These are phyloP conservation scores for Parascedosporium putredinis DNA, from an alignment of 2,329 filamentous ascomycete genomes.

Conservation along the genomic window DNA sequence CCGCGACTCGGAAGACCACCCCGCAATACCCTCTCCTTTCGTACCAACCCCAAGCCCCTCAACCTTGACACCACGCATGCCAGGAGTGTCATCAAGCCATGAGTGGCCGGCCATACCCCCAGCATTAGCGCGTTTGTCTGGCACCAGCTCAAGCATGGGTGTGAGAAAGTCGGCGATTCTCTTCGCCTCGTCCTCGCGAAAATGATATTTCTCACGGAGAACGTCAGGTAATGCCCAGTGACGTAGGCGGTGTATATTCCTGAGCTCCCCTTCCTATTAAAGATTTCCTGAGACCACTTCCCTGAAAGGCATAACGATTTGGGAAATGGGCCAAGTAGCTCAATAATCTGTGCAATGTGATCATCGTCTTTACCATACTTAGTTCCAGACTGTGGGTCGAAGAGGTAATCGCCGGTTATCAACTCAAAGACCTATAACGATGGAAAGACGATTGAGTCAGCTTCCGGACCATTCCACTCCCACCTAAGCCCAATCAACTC, in stretches of 20 bases:
- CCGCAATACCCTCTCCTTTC: slow-evolving; percentile 84
- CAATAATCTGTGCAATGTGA: slow-evolving; percentile 97
- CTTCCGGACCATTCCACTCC: too few relatives aligned
- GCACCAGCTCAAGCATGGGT: slow-evolving; percentile 84
- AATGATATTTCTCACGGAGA: slow-evolving; percentile 93
- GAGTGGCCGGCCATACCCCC: slow-evolving; percentile 84
- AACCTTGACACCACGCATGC: slow-evolving; percentile 74
- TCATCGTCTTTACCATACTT: slow-evolving; percentile 99
- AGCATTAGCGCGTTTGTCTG: slow-evolving; percentile 84
- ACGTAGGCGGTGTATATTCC: slow-evolving; percentile 91
- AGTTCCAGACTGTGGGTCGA: slow-evolving; percentile 94
- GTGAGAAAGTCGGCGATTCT: slow-evolving; percentile 71
- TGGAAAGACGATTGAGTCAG: neutral
- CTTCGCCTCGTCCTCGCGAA: slow-evolving; percentile 69
- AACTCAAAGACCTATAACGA: slow-evolving; percentile 70
- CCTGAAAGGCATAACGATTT: slow-evolving; percentile 84
- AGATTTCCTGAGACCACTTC: slow-evolving; percentile 98
- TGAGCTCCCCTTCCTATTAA: slow-evolving; percentile 96
- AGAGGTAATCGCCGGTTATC: slow-evolving; percentile 96
- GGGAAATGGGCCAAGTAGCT: slow-evolving; percentile 86
- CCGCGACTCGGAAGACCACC: slow-evolving; percentile 85
- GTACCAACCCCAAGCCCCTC: slow-evolving; percentile 66
- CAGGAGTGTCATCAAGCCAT: slow-evolving; percentile 76
- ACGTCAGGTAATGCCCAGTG: slow-evolving; percentile 95
- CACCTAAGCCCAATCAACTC: too few relatives aligned